Conservation (phyloP, 495 filamentous ascomycete genomes). For the Podospora australis region DNA sequence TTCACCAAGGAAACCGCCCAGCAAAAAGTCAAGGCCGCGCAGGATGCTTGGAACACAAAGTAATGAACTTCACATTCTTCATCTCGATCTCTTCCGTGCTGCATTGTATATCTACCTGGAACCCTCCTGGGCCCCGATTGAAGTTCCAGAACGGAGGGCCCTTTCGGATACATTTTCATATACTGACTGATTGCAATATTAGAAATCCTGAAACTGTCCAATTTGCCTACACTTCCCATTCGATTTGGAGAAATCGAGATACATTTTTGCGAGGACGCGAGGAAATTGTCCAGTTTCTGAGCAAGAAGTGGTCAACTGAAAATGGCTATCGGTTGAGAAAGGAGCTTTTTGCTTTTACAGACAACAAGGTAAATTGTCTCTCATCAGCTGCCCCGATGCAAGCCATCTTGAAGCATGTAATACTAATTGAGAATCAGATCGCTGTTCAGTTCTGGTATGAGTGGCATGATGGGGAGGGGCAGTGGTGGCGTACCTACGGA, state of each 20-base stretch:
- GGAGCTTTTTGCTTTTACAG: conserved; percentile 74
- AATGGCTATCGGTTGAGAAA: conserved; percentile 72
- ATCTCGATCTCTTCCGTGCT: too few species aligned
- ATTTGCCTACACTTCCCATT: conserved; percentile 66
- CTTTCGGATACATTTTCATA: too few species aligned
- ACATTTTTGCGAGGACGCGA: conserved; percentile 64
- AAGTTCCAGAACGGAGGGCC: too few species aligned
- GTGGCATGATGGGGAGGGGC: conserved; percentile 63
- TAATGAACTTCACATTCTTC: conserved; percentile 33
- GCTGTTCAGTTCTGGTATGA: conserved; percentile 95
- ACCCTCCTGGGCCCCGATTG: too few species aligned
- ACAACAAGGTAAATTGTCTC: conserved; percentile 43
- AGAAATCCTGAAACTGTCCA: conserved; percentile 61
- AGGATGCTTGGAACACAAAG: conserved; percentile 81
- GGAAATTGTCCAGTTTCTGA: conserved; percentile 65
- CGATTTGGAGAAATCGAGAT: conserved; percentile 77
- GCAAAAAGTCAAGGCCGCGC: conserved; percentile 78
- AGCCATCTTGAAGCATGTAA: too few species aligned
- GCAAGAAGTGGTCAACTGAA: conserved; percentile 71
- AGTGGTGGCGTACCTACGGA: conserved; percentile 89
- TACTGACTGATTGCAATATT: too few species aligned
- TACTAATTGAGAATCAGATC: conserved; percentile 46
- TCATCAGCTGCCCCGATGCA: too few species aligned
- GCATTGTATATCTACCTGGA: background rate
- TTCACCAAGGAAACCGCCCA: conserved; percentile 70